Evolutionary conservation across 2,329 filamentous ascomycete species (phyloP).

Genomic region (Pochonia chlamydosporia): DNA sequence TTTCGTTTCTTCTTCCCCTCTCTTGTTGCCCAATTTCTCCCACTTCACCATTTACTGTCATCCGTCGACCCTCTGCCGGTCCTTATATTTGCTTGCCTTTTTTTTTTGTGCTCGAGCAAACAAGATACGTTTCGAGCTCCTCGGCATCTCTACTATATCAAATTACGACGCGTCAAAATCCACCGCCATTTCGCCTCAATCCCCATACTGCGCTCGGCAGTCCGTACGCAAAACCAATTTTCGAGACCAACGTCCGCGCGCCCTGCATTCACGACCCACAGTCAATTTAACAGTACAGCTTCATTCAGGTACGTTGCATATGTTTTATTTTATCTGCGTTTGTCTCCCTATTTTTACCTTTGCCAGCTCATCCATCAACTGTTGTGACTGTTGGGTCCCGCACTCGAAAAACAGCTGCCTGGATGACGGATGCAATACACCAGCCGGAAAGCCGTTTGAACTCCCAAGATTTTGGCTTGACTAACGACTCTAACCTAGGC

Average conservation of each 20-base stretch:
- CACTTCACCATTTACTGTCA: background rate
- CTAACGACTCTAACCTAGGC: background rate
- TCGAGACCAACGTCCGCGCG: background rate
- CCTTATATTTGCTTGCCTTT: background rate
- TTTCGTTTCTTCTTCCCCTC: slow-evolving; percentile 1
- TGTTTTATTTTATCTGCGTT: background rate
- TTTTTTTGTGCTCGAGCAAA: background rate
- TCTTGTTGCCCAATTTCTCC: background rate
- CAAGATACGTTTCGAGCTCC: background rate
- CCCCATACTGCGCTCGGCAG: slow-evolving; percentile 1
- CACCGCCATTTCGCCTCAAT: slow-evolving; percentile 3
- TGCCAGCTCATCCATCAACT: background rate
- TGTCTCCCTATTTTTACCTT: background rate
- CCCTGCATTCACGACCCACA: slow-evolving; percentile 6
- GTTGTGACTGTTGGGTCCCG: background rate
- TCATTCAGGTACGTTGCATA: slow-evolving; percentile 5
- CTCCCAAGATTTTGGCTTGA: background rate
- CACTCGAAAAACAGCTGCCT: background rate
- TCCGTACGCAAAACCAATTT: slow-evolving; percentile 1
- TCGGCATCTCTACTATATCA: background rate
- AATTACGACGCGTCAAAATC: slow-evolving; percentile 8
- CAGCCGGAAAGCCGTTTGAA: background rate
- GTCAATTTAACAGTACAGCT: slow-evolving; percentile 3
- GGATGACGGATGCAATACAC: background rate
- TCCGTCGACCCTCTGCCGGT: background rate